Evolutionary conservation across 352 stramenopile genomes (phyloP).

Genomic region (Globisporangium irregulare): DNA sequence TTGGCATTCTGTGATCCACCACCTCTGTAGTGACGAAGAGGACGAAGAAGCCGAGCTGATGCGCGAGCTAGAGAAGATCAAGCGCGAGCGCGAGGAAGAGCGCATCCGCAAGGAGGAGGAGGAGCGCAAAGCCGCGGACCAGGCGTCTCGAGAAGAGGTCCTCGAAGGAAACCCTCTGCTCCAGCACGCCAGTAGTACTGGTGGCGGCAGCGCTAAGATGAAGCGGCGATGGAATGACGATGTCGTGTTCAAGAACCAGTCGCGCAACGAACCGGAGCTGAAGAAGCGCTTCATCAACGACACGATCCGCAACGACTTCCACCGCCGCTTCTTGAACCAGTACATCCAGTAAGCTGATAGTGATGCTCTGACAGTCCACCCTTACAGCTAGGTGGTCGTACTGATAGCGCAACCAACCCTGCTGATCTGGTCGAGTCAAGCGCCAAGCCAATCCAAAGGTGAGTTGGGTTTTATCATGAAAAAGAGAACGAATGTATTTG

Average conservation of each 20-base stretch:
- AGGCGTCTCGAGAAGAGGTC: slow-evolving; percentile 89
- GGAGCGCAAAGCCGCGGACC: slow-evolving; percentile 73
- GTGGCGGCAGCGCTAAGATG: slow-evolving; percentile 57
- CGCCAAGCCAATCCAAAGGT: not conserved
- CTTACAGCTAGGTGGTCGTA: not conserved
- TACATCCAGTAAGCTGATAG: slow-evolving; percentile 77
- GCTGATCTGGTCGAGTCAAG: not conserved
- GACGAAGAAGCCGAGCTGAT: slow-evolving; percentile 98
- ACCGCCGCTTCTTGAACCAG: slow-evolving; percentile 98
- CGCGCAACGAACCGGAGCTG: slow-evolving; percentile 91
- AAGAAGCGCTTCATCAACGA: slow-evolving; percentile 99
- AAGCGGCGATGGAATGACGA: slow-evolving; percentile 99
- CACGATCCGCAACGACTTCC: slow-evolving; percentile 99
- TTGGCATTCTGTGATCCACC: not conserved
- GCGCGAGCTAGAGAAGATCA: slow-evolving; percentile 98
- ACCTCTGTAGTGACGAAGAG: slow-evolving; percentile 73
- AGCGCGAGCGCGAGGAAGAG: slow-evolving; percentile 93
- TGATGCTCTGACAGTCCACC: not conserved
- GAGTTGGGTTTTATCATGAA: not conserved
- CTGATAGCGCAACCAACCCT: not conserved
- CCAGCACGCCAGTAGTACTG: slow-evolving; percentile 25
- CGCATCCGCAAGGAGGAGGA: slow-evolving; percentile 88
- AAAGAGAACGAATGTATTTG: slow-evolving; percentile 12
- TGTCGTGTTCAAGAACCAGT: slow-evolving; percentile 99
- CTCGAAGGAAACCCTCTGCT: slow-evolving; percentile 94